These are phyloP conservation scores for Trifolium repens DNA, from an alignment of 306 rosid genomes.

Conservation along the genomic window DNA sequence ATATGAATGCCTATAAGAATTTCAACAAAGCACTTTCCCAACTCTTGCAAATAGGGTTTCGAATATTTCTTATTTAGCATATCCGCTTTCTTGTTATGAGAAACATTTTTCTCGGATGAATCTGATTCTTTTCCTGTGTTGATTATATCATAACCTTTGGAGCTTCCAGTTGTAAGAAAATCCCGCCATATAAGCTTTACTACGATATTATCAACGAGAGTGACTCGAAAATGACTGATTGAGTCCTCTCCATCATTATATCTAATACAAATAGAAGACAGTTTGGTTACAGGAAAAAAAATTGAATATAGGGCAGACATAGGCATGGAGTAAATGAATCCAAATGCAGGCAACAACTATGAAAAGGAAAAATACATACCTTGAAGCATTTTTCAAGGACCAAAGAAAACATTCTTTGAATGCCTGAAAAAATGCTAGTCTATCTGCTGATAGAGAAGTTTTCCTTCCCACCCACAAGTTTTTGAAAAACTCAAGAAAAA, in stretches of 20 bases:
- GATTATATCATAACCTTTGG: constrained; percentile 53
- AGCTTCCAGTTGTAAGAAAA: constrained; percentile 51
- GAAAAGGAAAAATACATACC: constrained; percentile 54
- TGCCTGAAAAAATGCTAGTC: constrained; percentile 71
- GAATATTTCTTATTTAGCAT: constrained; percentile 52
- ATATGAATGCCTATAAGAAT: constrained; percentile 64
- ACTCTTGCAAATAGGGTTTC: constrained; percentile 67
- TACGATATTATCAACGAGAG: constrained; percentile 65
- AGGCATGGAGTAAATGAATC: constrained; percentile 20
- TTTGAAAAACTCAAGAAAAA: constrained; percentile 77
- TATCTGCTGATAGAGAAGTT: constrained; percentile 62
- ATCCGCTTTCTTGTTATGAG: constrained; percentile 51
- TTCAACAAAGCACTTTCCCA: constrained; percentile 76
- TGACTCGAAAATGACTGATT: constrained; percentile 54
- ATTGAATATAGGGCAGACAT: constrained; percentile 20
- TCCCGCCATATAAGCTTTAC: constrained; percentile 80
- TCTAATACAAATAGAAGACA: constrained; percentile 57
- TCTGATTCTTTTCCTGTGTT: constrained; percentile 47
- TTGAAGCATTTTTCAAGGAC: constrained; percentile 78
- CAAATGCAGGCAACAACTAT: constrained; percentile 23
- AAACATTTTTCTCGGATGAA: constrained; percentile 48
- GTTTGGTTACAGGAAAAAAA: constrained; percentile 35
- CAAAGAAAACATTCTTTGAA: constrained; percentile 86
- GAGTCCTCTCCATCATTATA: constrained; percentile 63
- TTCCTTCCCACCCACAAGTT: constrained; percentile 84